Conservation (phyloP, 2,329 filamentous ascomycete genomes). For the Trichophyton benhamiae region DNA sequence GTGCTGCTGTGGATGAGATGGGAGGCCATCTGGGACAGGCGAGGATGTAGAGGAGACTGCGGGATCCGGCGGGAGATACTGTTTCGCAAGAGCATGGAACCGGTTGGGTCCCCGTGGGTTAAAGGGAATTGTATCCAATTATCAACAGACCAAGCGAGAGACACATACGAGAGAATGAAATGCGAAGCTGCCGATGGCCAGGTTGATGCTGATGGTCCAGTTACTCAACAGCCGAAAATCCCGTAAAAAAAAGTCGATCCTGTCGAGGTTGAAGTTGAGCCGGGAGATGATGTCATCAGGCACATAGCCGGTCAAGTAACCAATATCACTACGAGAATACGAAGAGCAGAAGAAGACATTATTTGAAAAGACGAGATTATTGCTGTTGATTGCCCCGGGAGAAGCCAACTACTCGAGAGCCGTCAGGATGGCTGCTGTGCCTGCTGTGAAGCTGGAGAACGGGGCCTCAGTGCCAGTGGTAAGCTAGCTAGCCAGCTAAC, state of each 20-base stretch:
- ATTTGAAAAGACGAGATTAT: too few relatives aligned
- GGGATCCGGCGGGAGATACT: neutral
- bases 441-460: constrained; percentile 44
- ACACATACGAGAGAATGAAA: neutral
- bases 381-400: too few relatives aligned
- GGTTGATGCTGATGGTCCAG: neutral
- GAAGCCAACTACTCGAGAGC: too few relatives aligned
- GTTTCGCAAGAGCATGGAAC: constrained; percentile 11
- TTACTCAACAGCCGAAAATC: neutral
- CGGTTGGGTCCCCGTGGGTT: neutral
- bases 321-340: neutral
- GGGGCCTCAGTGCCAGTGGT: constrained; percentile 45
- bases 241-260: neutral
- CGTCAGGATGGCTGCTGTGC: constrained; percentile 15
- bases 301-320: too few relatives aligned
- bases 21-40: constrained; percentile 12
- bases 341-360: too few relatives aligned
- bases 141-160: neutral
- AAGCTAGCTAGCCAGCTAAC: constrained; percentile 12
- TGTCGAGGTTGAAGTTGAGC: neutral
- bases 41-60: neutral
- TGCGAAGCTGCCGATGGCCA: neutral
- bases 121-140: neutral
- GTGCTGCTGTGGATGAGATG: constrained; percentile 7
- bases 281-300: neutral